Evolutionary conservation across 352 stramenopile genomes (phyloP), one percentile per base, ranked within the genome.

Genomic region (Achlya hypogyna): DNA sequence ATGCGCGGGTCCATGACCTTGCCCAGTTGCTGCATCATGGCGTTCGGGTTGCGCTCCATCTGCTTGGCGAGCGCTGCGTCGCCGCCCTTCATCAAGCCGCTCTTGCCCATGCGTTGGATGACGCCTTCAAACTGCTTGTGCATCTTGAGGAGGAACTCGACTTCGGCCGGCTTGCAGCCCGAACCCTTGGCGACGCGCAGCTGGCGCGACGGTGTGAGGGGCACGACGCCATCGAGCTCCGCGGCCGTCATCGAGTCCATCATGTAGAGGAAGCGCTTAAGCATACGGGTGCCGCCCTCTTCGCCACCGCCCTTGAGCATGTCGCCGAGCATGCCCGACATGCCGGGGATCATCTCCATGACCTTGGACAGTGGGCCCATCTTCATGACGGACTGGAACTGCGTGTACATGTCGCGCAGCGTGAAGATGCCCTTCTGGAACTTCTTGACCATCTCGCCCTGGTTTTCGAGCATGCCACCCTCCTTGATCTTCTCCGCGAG

Each of bases 191-290:
- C 95, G 62, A 98, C 94, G 28, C 94, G 91, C 35, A 72, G 74
- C 65, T 95, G 84, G 29, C 84, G 82, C 31, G 83, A 85, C 28
- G 84, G 71, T 14, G 79, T 80, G 4, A 95, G 69, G 56, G 78
- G 72, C 31, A 88, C 79, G n/a, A 91, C 56, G 27, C 87, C 96
- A 73, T 99, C 97, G 2, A 99, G 81, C 73, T 98, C 95, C 0
- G 89, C 89, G 65, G 98, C 89, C 4, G 91, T 98, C 97, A 99
- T 99, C 68, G 82, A 97, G 74, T 99, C 97, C 96, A 99, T 99
- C 83, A 99, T 98, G 79, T 97, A 98, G 72, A 99, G 84, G 78
- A 99, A 99, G 51, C 93, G 93, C 53, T 98, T 96, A 34, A 99
- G 79, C 20, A 90, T 81, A 69, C 95, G 93, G 5, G 83, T 96